These are phyloP conservation scores for Grammothele lineata DNA, from an alignment of 768 basidiomycete genomes.

Conservation along the genomic window DNA sequence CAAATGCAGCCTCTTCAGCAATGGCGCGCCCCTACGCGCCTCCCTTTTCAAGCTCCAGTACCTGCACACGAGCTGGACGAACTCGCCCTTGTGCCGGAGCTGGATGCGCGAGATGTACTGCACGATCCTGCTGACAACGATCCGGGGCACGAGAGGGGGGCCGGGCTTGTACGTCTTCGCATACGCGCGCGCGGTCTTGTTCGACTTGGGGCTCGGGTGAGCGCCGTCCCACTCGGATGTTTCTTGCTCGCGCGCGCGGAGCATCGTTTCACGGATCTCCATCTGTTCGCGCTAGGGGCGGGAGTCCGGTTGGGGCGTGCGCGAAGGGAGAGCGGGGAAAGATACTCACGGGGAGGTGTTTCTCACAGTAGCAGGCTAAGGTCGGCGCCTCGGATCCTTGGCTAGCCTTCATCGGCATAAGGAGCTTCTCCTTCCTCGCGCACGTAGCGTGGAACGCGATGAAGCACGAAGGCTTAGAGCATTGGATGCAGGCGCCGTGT, in stretches of 20 bases:
- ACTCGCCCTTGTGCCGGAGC: conserved; percentile 72
- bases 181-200: conserved; percentile 86
- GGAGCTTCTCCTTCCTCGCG: conserved; percentile 77
- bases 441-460: conserved; percentile 94
- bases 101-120: conserved; percentile 68
- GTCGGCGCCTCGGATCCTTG: conserved; percentile 70
- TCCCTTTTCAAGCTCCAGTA: conserved; percentile 99
- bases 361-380: conserved; percentile 82
- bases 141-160: conserved; percentile 84
- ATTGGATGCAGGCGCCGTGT: conserved; percentile 93
- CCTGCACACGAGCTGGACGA: conserved; percentile 72
- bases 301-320: not conserved
- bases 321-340: too few relatives aligned
- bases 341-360: conserved; percentile 77
- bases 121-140: conserved; percentile 76
- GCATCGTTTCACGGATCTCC: conserved; percentile 52
- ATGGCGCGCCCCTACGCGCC: conserved; percentile 85
- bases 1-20: conserved; percentile 88
- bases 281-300: conserved; percentile 59
- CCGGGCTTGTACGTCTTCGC: conserved; percentile 90
- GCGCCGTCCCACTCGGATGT: conserved; percentile 22
- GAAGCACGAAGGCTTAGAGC: conserved; percentile 85
- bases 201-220: conserved; percentile 27
- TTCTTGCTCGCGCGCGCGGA: conserved; percentile 46
- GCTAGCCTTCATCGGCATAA: conserved; percentile 84